phyloP scores from a whole-genome alignment of 2,329 filamentous ascomycete genomes.

The Ceratocystis cacaofunesta region DNA sequence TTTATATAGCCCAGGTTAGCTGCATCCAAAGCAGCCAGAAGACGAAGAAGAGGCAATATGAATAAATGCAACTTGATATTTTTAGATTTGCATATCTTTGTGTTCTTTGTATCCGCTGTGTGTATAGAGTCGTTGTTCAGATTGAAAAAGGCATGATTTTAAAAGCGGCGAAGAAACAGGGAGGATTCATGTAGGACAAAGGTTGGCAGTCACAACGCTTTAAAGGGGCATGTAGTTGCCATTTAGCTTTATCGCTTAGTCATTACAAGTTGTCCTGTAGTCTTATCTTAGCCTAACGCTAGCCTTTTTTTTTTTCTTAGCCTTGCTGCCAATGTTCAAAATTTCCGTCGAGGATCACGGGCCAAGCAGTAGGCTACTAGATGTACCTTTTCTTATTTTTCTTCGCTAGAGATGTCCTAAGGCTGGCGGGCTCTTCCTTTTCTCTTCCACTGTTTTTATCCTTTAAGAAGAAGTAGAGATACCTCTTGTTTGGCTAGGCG shows the following conservation, averaged over 20 bases:
- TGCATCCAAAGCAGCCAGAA: neutral
- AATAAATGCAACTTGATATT: too few species aligned
- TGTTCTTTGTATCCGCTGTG: too few species aligned
- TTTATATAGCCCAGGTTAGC: too few species aligned
- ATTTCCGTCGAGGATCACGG: neutral
- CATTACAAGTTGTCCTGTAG: neutral
- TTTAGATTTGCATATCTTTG: too few species aligned
- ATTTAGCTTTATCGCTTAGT: neutral
- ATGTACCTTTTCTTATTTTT: constrained; percentile 9
- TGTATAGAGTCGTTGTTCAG: neutral
- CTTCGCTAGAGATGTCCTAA: neutral
- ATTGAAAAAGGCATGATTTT: neutral
- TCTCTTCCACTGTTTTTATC: neutral
- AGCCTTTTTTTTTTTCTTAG: neutral
- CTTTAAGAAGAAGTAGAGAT: neutral
- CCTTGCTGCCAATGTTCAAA: neutral
- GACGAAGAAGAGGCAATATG: neutral
- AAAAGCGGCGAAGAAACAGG: neutral
- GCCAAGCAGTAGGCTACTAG: neutral
- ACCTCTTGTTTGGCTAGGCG: too few species aligned
- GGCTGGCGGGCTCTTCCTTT: neutral
- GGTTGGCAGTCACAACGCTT: neutral
- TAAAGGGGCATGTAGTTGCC: neutral
- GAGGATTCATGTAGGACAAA: constrained; percentile 2
- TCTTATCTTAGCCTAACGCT: neutral